These are phyloP conservation scores for Gossypium schwendimanii DNA, from an alignment of 441 rosid genomes.

Conservation along the genomic window DNA sequence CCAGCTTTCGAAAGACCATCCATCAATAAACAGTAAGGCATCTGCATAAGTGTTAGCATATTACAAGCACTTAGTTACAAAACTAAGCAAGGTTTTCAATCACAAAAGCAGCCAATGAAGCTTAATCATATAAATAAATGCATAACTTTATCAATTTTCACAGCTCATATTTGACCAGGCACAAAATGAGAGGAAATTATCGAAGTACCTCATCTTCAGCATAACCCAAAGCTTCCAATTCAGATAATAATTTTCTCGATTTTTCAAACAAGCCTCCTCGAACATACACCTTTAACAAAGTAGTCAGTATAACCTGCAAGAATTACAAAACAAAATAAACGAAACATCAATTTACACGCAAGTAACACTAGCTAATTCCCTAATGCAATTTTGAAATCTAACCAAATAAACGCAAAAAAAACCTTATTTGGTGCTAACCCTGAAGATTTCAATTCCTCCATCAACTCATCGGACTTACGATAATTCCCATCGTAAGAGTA, in stretches of 20 bases:
- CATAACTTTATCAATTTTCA: background rate
- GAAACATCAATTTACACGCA: background rate
- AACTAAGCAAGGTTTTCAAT: background rate
- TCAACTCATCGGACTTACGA: conserved; percentile 71
- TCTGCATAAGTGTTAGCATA: conserved; percentile 35
- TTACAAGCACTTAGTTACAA: conserved; percentile 12
- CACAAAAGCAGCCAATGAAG: background rate
- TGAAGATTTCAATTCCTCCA: conserved; percentile 62
- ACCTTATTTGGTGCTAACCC: conserved; percentile 87
- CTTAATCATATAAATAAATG: background rate
- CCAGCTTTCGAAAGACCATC: conserved; percentile 83
- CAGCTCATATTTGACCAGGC: conserved; percentile 12
- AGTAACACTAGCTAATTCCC: background rate
- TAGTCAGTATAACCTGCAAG: conserved; percentile 80
- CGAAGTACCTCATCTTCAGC: conserved; percentile 72
- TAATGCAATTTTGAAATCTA: background rate
- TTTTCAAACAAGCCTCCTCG: conserved; percentile 89
- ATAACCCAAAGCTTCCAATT: conserved; percentile 60
- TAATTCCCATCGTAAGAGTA: conserved; percentile 64
- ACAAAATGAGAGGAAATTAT: background rate
- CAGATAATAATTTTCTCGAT: conserved; percentile 54
- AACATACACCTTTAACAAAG: conserved; percentile 74
- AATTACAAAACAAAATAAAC: conserved; percentile 12
- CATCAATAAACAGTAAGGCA: conserved; percentile 86
- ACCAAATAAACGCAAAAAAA: conserved; percentile 24